A percentile compares a stretch with the other conserved stretches of the same genome.
phyloP scores from a whole-genome alignment of 805 yeast species.

The Grigorovia yakushimaensis region DNA sequence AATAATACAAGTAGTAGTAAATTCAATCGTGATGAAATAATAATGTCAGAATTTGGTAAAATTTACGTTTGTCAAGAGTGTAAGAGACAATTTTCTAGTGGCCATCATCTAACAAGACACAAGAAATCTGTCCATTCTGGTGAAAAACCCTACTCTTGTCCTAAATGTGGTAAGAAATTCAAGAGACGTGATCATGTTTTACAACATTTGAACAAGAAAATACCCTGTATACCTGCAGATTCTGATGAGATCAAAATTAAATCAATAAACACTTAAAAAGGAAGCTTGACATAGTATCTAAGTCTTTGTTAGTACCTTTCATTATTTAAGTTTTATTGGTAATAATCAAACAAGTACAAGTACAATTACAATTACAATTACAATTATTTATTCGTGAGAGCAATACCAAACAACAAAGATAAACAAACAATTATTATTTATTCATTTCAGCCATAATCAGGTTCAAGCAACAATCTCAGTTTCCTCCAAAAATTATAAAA shows the following conservation, averaged over 20 bases:
- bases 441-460: no score
- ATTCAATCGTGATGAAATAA: slow-evolving; percentile 24
- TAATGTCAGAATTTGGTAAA: slow-evolving; percentile 28
- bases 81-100: slow-evolving; percentile 29
- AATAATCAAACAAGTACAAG: no score
- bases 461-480: no score
- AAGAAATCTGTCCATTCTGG: slow-evolving; percentile 32
- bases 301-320: no score
- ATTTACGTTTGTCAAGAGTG: slow-evolving; percentile 30
- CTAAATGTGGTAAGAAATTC: slow-evolving; percentile 30
- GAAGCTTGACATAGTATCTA: not conserved
- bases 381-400: not conserved
- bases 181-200: slow-evolving; percentile 32
- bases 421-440: no score
- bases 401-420: no score
- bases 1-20: slow-evolving; percentile 8
- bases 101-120: slow-evolving; percentile 31
- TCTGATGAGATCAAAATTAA: slow-evolving; percentile 1
- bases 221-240: slow-evolving; percentile 21
- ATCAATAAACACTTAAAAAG: not conserved
- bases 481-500: no score
- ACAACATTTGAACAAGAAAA: slow-evolving; percentile 30
- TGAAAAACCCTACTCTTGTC: slow-evolving; percentile 31
- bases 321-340: no score
- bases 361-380: no score